phyloP scores from a whole-genome alignment of 768 basidiomycete species.

The Tephrocybe rancida region DNA sequence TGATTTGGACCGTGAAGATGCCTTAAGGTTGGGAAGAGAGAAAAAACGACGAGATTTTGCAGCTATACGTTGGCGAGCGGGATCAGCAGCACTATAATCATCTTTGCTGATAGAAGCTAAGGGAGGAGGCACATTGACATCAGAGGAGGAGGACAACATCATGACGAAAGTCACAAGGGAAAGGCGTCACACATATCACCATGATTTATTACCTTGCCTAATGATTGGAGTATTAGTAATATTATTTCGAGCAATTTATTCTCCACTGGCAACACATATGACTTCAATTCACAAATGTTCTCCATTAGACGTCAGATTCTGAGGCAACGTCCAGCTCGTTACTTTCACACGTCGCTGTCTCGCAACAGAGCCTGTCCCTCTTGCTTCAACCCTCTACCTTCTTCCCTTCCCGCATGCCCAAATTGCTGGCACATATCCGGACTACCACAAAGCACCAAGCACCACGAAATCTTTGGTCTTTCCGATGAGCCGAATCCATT shows the following conservation, averaged over 20 bases:
- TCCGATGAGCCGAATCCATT: conserved; percentile 70
- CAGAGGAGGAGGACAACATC: not conserved
- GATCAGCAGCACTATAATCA: conserved; percentile 42
- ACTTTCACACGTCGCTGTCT: conserved; percentile 9
- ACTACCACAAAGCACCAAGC: conserved; percentile 54
- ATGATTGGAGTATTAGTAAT: too few species aligned
- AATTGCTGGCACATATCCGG: conserved; percentile 70
- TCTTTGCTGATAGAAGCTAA: conserved; percentile 40
- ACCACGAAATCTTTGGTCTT: conserved; percentile 72
- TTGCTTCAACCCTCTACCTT: conserved; percentile 62
- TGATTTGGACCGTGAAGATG: conserved; percentile 7
- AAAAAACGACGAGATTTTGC: conserved; percentile 35
- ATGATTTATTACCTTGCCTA: too few species aligned
- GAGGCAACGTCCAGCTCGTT: conserved; percentile 8
- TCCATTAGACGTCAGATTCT: conserved; percentile 12
- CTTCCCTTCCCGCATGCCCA: conserved; percentile 72
- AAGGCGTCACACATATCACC: not conserved
- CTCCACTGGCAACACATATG: not conserved
- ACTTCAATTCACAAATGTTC: conserved; percentile 4
- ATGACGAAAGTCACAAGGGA: not conserved
- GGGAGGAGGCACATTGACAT: conserved; percentile 31
- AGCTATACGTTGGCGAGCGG: conserved; percentile 48
- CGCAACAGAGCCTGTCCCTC: conserved; percentile 51
- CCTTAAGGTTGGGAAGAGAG: conserved; percentile 32
- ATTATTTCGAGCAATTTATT: too few species aligned